Conservation (phyloP, 2,329 filamentous ascomycete species). For the Diaporthe vexans region DNA sequence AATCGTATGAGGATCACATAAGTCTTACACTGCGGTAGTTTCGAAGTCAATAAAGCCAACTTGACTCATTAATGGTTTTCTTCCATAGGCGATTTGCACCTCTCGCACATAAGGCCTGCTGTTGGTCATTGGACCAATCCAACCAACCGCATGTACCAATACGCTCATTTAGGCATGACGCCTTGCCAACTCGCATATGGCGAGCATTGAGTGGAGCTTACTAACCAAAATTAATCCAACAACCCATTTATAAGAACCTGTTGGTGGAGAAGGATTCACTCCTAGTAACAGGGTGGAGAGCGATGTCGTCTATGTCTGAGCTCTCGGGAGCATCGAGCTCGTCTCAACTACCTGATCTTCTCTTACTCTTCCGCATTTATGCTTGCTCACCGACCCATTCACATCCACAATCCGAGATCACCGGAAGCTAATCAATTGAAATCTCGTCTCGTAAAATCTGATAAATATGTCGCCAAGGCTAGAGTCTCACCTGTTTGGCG, state of each 20-base stretch:
- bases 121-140: too few relatives aligned
- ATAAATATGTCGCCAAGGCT: constrained; percentile 1
- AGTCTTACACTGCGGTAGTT: too few relatives aligned
- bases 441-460: background rate
- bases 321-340: background rate
- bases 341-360: too few relatives aligned
- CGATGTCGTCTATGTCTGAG: background rate
- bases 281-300: too few relatives aligned
- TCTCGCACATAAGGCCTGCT: too few relatives aligned
- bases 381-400: background rate
- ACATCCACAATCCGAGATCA: background rate
- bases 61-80: too few relatives aligned
- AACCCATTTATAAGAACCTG: background rate
- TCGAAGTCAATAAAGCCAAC: too few relatives aligned
- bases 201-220: background rate
- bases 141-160: too few relatives aligned
- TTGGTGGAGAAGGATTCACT: background rate
- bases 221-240: background rate
- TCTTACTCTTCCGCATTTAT: background rate
- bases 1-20: too few relatives aligned
- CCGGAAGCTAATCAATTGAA: background rate
- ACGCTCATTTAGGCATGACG: too few relatives aligned
- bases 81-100: too few relatives aligned
- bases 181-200: background rate
- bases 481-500: background rate